Percentiles rank a stretch among this genome's conserved stretches.
Evolutionary conservation across 352 stramenopile species (phyloP).

Genomic region (Paralagenidium karlingii): DNA sequence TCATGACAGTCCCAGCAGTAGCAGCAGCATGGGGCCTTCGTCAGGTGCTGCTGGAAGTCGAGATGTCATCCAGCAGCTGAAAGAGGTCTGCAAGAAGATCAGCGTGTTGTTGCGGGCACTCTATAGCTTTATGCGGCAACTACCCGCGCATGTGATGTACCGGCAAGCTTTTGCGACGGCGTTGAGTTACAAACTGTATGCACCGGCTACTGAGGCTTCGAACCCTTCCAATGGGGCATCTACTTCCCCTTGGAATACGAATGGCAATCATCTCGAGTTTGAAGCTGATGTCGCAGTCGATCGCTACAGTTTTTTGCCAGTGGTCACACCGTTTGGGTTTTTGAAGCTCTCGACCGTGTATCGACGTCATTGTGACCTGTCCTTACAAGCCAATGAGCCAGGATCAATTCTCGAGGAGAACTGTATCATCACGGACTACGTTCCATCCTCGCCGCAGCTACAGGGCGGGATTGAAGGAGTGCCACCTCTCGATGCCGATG

Average conservation of each 20-base stretch:
- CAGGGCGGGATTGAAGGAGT: too few relatives aligned
- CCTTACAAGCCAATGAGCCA: neutral
- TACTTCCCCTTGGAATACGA: neutral
- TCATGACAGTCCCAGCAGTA: slow-evolving; percentile 7
- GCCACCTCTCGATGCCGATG: neutral
- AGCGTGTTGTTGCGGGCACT: slow-evolving; percentile 53
- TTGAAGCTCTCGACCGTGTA: slow-evolving; percentile 58
- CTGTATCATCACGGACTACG: slow-evolving; percentile 80
- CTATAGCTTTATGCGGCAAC: slow-evolving; percentile 62
- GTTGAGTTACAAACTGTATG: slow-evolving; percentile 47
- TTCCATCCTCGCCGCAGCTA: slow-evolving; percentile 45
- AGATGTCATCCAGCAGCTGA: slow-evolving; percentile 69
- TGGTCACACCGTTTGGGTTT: slow-evolving; percentile 62
- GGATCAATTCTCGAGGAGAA: slow-evolving; percentile 51
- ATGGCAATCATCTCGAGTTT: too few relatives aligned
- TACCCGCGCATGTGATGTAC: slow-evolving; percentile 61
- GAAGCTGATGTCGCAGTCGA: slow-evolving; percentile 26
- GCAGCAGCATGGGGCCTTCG: slow-evolving; percentile 2
- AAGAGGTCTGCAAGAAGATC: slow-evolving; percentile 72
- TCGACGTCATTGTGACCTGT: slow-evolving; percentile 36
- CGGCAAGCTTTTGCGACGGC: slow-evolving; percentile 48
- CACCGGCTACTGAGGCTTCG: neutral
- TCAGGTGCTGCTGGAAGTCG: slow-evolving; percentile 15
- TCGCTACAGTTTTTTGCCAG: slow-evolving; percentile 64
- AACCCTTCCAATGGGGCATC: neutral